Conservation (phyloP, 2,329 filamentous ascomycete species). For the Penicillium sp. region DNA sequence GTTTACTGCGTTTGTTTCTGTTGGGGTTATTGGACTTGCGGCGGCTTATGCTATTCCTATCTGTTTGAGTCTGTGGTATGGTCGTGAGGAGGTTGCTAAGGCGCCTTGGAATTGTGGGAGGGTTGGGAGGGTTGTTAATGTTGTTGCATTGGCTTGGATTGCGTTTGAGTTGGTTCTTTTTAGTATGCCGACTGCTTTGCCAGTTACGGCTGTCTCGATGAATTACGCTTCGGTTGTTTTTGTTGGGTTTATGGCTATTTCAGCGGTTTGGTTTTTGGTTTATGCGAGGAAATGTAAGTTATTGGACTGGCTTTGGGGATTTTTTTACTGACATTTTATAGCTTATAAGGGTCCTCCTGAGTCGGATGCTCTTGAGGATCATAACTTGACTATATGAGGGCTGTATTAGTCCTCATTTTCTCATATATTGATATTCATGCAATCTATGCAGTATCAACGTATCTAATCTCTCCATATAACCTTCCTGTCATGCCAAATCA, state of each 20-base stretch:
- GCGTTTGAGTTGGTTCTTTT: slow-evolving; percentile 54
- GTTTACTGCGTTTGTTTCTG: slow-evolving; percentile 52
- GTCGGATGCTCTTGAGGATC: slow-evolving; percentile 25
- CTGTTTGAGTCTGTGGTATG: slow-evolving; percentile 48
- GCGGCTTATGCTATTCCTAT: slow-evolving; percentile 59
- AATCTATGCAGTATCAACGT: no score
- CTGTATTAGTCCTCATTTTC: background rate
- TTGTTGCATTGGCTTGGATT: slow-evolving; percentile 52
- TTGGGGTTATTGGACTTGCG: slow-evolving; percentile 57
- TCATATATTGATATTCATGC: no score
- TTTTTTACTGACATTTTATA: slow-evolving; percentile 7
- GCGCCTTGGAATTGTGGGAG: slow-evolving; percentile 52
- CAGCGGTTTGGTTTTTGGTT: slow-evolving; percentile 51
- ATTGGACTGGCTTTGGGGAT: background rate
- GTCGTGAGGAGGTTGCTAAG: slow-evolving; percentile 48
- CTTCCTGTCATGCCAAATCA: background rate
- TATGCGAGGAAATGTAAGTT: slow-evolving; percentile 52
- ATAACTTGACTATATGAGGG: background rate
- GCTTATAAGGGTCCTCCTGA: slow-evolving; percentile 36
- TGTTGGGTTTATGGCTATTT: slow-evolving; percentile 53
- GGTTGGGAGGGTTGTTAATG: slow-evolving; percentile 48
- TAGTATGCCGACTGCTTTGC: slow-evolving; percentile 53
- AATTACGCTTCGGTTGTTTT: slow-evolving; percentile 61
- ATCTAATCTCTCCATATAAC: no score
- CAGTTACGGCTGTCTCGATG: slow-evolving; percentile 53